These are phyloP conservation scores for Colletotrichum sp. DNA, from an alignment of 2,329 filamentous ascomycete species.

Conservation along the genomic window DNA sequence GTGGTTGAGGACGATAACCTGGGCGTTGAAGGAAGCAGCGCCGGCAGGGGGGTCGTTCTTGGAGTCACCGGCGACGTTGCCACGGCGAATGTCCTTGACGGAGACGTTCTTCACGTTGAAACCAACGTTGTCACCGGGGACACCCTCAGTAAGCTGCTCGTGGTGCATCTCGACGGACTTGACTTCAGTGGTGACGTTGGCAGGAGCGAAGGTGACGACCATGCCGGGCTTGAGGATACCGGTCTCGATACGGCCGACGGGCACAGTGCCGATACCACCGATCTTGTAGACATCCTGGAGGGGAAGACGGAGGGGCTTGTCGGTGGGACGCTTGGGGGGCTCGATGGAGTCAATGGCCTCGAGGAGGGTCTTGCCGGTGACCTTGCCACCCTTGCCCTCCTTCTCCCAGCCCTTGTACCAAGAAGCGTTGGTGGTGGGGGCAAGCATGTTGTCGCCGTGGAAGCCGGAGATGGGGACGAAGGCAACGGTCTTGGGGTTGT, in stretches of 20 bases:
- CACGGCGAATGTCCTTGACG: slow-evolving; percentile 99
- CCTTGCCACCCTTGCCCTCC: slow-evolving; percentile 90
- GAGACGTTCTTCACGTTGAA: slow-evolving; percentile 99
- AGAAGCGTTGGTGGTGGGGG: slow-evolving; percentile 87
- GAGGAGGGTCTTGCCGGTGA: slow-evolving; percentile 94
- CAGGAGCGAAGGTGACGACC: slow-evolving; percentile 98
- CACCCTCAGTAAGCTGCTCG: slow-evolving; percentile 95
- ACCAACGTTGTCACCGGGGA: slow-evolving; percentile 99
- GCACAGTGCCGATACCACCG: slow-evolving; percentile 99
- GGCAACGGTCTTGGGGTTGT: slow-evolving; percentile 98
- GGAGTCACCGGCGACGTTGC: slow-evolving; percentile 99
- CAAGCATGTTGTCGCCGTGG: slow-evolving; percentile 99
- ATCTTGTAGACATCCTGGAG: slow-evolving; percentile 99
- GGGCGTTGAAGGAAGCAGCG: slow-evolving; percentile 95
- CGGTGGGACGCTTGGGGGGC: slow-evolving; percentile 87
- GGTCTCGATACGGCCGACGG: slow-evolving; percentile 99
- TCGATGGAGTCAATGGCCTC: slow-evolving; percentile 99
- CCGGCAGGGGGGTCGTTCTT: slow-evolving; percentile 97
- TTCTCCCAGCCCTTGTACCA: slow-evolving; percentile 99
- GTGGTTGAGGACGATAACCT: slow-evolving; percentile 99
- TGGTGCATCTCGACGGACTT: slow-evolving; percentile 99
- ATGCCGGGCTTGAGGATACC: slow-evolving; percentile 90
- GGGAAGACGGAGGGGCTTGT: slow-evolving; percentile 99
- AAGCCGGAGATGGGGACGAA: slow-evolving; percentile 99
- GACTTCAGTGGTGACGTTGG: slow-evolving; percentile 99